A percentile compares a stretch with the other conserved stretches of the same genome.
Evolutionary conservation across 2,329 filamentous ascomycete species (phyloP).

Genomic region (Botryotinia calthae): DNA sequence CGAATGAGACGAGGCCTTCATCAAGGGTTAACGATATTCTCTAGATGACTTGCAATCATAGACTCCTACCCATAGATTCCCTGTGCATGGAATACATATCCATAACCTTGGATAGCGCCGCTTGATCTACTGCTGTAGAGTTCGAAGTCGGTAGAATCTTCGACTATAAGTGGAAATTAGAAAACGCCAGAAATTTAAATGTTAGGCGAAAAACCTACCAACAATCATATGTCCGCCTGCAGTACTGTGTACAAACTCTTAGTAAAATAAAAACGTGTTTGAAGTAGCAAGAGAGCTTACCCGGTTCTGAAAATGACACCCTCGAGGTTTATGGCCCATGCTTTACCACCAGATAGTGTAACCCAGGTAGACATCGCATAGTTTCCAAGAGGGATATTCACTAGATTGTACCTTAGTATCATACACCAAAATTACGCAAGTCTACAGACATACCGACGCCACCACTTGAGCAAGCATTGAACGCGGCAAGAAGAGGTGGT

Average conservation of each 20-base stretch:
- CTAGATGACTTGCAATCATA: background rate
- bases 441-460: conserved; percentile 35
- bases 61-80: conserved; percentile 8
- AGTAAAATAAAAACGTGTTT: background rate
- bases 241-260: conserved; percentile 20
- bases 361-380: conserved; percentile 50
- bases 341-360: conserved; percentile 46
- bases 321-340: conserved; percentile 52
- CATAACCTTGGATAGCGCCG: conserved; percentile 53
- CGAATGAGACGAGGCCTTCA: conserved; percentile 27
- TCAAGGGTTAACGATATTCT: background rate
- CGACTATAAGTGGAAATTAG: conserved; percentile 32
- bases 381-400: conserved; percentile 15
- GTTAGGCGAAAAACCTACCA: conserved; percentile 19
- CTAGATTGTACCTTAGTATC: background rate
- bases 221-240: conserved; percentile 53
- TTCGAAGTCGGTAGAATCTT: conserved; percentile 51
- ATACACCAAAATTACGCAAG: background rate
- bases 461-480: conserved; percentile 44
- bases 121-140: conserved; percentile 51
- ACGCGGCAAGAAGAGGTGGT: conserved; percentile 43
- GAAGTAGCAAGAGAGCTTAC: conserved; percentile 5
- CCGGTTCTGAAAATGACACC: conserved; percentile 52
- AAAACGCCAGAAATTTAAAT: background rate
- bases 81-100: conserved; percentile 47